These are phyloP conservation scores for Lenzites betulinus DNA, from an alignment of 768 basidiomycete genomes.

Conservation along the genomic window DNA sequence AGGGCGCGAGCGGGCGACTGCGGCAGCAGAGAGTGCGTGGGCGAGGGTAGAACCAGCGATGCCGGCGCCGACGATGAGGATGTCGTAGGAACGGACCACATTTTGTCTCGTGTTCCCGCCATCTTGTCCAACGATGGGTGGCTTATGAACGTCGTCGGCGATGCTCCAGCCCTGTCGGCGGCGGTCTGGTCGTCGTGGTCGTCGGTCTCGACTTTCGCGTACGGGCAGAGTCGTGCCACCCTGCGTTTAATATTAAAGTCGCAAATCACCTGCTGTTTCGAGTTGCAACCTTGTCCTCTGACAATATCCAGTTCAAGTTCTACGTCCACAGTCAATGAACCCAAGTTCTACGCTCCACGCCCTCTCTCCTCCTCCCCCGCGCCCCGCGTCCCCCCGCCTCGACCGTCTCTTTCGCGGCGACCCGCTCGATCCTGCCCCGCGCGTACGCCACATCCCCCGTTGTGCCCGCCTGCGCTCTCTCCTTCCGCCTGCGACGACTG, in stretches of 20 bases:
- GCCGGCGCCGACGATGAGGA: constrained; percentile 90
- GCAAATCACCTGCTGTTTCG: too few relatives aligned
- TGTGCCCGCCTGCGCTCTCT: too few relatives aligned
- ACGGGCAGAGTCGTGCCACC: constrained; percentile 17
- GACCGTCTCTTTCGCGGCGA: too few relatives aligned
- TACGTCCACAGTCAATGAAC: too few relatives aligned
- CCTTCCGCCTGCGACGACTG: too few relatives aligned
- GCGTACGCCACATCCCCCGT: too few relatives aligned
- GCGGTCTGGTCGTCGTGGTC: constrained; percentile 15
- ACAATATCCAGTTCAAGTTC: too few relatives aligned
- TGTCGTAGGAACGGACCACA: constrained; percentile 55
- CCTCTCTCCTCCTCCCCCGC: too few relatives aligned
- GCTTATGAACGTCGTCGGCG: constrained; percentile 15
- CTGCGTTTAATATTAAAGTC: neutral
- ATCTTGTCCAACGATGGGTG: neutral
- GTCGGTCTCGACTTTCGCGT: constrained; percentile 17
- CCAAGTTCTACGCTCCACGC: too few relatives aligned
- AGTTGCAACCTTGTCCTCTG: too few relatives aligned
- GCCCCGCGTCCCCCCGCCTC: too few relatives aligned
- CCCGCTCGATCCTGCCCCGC: too few relatives aligned
- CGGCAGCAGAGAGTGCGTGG: constrained; percentile 70
- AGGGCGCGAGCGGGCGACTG: constrained; percentile 47
- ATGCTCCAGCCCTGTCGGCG: constrained; percentile 16
- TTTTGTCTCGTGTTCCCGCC: constrained; percentile 7
- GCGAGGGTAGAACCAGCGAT: constrained; percentile 88